Evolutionary conservation across 805 yeast species (phyloP).

Genomic region (Barnettozyma salicaria): DNA sequence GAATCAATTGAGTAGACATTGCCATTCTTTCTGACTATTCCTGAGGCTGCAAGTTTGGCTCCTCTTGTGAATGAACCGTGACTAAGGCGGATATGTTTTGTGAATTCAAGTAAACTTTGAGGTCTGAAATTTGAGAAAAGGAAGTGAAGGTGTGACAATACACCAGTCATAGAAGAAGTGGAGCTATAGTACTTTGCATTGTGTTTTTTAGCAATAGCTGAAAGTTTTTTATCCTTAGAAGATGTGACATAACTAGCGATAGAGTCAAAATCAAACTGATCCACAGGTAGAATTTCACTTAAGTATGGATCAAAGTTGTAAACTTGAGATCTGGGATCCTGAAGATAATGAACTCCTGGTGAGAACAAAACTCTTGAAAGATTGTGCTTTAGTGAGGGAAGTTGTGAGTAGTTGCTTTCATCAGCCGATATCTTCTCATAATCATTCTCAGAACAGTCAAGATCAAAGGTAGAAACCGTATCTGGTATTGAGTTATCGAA

Average conservation of each 20-base stretch:
- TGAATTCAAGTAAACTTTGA: conserved; percentile 40
- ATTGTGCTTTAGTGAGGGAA: conserved; percentile 56
- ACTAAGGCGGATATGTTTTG: conserved; percentile 37
- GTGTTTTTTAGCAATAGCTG: conserved; percentile 37
- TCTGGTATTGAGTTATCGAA: not conserved
- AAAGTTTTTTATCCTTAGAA: conserved; percentile 52
- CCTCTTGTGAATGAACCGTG: conserved; percentile 36
- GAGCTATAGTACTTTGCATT: conserved; percentile 55
- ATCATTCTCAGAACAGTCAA: not conserved
- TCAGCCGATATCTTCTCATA: conserved; percentile 1
- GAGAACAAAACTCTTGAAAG: conserved; percentile 69
- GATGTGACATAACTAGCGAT: conserved; percentile 59
- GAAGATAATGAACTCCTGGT: conserved; percentile 73
- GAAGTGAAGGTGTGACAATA: conserved; percentile 68
- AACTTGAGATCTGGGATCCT: conserved; percentile 71
- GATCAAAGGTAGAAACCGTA: not conserved
- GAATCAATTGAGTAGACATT: conserved; percentile 58
- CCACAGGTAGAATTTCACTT: conserved; percentile 51
- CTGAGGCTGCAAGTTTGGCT: conserved; percentile 46
- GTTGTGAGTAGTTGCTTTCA: too few relatives aligned
- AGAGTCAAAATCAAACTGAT: conserved; percentile 58
- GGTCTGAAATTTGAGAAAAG: conserved; percentile 57
- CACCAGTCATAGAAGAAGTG: conserved; percentile 81
- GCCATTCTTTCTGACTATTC: conserved; percentile 46
- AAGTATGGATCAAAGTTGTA: conserved; percentile 63